These are phyloP conservation scores for Ilex paraguariensis DNA, from an alignment of 305 asterid genomes.

Conservation along the genomic window DNA sequence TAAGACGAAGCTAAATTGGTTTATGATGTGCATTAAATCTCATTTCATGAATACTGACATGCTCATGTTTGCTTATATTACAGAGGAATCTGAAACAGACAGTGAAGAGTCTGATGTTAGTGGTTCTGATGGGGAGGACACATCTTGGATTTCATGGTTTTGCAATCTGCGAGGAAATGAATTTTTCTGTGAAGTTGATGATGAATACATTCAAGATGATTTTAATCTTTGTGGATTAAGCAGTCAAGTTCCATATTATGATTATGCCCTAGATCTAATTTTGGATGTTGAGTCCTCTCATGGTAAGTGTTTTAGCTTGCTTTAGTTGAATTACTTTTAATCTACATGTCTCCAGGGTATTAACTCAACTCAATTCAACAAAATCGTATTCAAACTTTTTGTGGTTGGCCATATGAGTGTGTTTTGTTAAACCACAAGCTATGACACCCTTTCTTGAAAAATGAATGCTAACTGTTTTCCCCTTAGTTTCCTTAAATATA, in stretches of 20 bases:
- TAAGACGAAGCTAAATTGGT: not conserved
- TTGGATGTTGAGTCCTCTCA: slow-evolving; percentile 96
- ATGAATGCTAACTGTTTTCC: too few species aligned
- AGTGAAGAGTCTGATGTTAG: slow-evolving; percentile 95
- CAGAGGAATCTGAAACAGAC: slow-evolving; percentile 96
- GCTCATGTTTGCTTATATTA: slow-evolving; percentile 18
- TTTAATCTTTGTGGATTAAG: slow-evolving; percentile 92
- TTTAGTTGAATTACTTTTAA: not conserved
- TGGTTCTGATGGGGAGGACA: slow-evolving; percentile 96
- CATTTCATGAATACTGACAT: not conserved
- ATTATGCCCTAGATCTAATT: slow-evolving; percentile 91
- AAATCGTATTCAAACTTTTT: too few species aligned
- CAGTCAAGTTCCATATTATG: slow-evolving; percentile 95
- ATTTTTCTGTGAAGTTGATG: slow-evolving; percentile 96
- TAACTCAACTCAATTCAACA: too few species aligned
- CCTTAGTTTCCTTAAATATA: too few species aligned
- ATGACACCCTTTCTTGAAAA: too few species aligned
- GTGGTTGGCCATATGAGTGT: too few species aligned
- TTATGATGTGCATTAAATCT: not conserved
- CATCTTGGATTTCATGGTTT: slow-evolving; percentile 99
- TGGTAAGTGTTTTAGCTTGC: slow-evolving; percentile 42
- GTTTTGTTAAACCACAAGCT: too few species aligned
- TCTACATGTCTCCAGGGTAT: too few species aligned
- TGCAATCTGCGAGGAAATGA: slow-evolving; percentile 97
- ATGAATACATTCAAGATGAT: slow-evolving; percentile 94